These are phyloP conservation scores for Vitis cinerea DNA, from an alignment of 164 flowering plant species.

Conservation along the genomic window DNA sequence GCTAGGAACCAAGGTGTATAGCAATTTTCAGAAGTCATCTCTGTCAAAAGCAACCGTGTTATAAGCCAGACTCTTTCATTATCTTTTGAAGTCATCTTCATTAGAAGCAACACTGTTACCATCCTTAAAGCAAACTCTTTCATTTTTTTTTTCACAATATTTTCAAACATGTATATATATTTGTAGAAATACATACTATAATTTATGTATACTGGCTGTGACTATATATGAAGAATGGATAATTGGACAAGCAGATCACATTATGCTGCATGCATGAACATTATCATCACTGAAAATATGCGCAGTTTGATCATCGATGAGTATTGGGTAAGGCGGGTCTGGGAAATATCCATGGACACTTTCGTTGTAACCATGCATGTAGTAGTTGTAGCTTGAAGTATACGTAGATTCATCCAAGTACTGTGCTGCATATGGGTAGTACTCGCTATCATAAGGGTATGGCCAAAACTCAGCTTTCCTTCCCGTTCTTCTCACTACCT, in stretches of 20 bases:
- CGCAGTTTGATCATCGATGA: slow-evolving; percentile 43
- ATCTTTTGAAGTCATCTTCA: too few species aligned
- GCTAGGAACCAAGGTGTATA: too few species aligned
- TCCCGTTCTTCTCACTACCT: slow-evolving; percentile 66
- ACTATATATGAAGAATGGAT: too few species aligned
- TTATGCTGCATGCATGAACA: slow-evolving; percentile 72
- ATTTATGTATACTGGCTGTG: too few species aligned
- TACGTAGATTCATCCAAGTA: slow-evolving; percentile 61
- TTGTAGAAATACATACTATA: too few species aligned
- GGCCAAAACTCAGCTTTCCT: slow-evolving; percentile 83
- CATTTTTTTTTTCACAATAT: too few species aligned
- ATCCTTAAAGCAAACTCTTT: too few species aligned
- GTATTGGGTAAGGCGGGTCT: slow-evolving; percentile 33
- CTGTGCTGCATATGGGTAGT: slow-evolving; percentile 61
- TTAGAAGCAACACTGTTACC: too few species aligned
- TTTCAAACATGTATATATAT: too few species aligned
- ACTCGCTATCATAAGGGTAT: slow-evolving; percentile 62
- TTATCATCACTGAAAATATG: slow-evolving; percentile 72
- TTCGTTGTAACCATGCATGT: slow-evolving; percentile 63
- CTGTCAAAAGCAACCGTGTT: too few species aligned
- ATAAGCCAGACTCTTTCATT: too few species aligned
- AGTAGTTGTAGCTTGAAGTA: slow-evolving; percentile 59
- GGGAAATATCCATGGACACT: slow-evolving; percentile 62
- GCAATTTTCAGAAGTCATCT: too few species aligned
- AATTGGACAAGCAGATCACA: slow-evolving; percentile 35